These are phyloP conservation scores for Termitomyces sp. DNA, from an alignment of 768 basidiomycete genomes.

Conservation along the genomic window DNA sequence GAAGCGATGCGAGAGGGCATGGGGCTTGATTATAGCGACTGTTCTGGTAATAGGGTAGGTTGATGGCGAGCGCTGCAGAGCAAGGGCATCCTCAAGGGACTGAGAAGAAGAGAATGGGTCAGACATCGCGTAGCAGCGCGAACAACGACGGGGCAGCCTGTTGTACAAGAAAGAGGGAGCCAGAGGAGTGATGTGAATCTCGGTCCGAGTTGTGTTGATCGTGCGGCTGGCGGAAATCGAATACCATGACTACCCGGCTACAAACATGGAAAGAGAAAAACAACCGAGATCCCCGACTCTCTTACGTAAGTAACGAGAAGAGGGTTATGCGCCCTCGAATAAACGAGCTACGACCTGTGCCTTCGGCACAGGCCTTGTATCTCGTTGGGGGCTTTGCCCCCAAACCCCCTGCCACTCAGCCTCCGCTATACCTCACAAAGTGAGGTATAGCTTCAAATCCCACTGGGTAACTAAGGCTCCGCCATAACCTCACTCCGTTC, in stretches of 20 bases:
- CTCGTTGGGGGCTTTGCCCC: too few species aligned
- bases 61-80: slow-evolving; percentile 11
- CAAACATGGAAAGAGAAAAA: too few species aligned
- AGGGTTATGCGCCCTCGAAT: too few species aligned
- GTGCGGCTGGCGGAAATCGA: slow-evolving; percentile 7
- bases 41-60: slow-evolving; percentile 45
- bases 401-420: too few species aligned
- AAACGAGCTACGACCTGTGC: too few species aligned
- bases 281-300: too few species aligned
- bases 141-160: not conserved
- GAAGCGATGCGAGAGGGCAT: slow-evolving; percentile 68
- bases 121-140: slow-evolving; percentile 9
- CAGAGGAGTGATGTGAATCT: not conserved
- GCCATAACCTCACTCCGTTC: too few species aligned
- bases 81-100: slow-evolving; percentile 11
- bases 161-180: not conserved
- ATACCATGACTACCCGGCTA: slow-evolving; percentile 17
- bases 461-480: too few species aligned
- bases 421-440: too few species aligned
- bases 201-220: not conserved
- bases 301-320: too few species aligned
- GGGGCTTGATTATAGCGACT: slow-evolving; percentile 79
- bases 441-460: too few species aligned
- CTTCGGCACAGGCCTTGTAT: too few species aligned
- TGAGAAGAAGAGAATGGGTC: slow-evolving; percentile 15